phyloP scores from a whole-genome alignment of 2,329 filamentous ascomycete genomes.

The Diaporthe ampelina region DNA sequence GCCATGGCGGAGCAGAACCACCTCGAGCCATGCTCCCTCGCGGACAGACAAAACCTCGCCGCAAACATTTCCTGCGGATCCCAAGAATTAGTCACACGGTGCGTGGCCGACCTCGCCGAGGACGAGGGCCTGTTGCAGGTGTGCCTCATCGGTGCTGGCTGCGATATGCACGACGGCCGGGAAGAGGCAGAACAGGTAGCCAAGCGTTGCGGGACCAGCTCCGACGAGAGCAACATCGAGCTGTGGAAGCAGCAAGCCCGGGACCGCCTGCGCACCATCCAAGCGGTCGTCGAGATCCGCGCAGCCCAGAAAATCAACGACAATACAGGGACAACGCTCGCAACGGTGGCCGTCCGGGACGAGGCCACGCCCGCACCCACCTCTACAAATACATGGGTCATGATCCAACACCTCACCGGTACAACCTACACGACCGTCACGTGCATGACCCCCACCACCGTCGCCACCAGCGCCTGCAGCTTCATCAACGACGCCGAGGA shows the following conservation, averaged over 20 bases:
- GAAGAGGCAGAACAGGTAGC: slow-evolving; percentile 8
- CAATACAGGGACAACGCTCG: slow-evolving; percentile 4
- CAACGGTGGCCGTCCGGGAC: slow-evolving; percentile 1
- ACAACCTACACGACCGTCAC: slow-evolving; percentile 45
- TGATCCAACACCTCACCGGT: slow-evolving; percentile 44
- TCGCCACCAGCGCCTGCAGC: slow-evolving; percentile 56
- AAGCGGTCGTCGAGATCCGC: slow-evolving; percentile 1
- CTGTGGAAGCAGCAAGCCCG: neutral
- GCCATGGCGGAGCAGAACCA: slow-evolving; percentile 2
- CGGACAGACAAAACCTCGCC: neutral
- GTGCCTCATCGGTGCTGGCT: slow-evolving; percentile 34
- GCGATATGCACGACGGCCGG: slow-evolving; percentile 16
- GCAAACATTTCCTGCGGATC: slow-evolving; percentile 19
- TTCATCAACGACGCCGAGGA: slow-evolving; percentile 50
- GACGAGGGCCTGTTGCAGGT: slow-evolving; percentile 15
- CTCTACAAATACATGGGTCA: slow-evolving; percentile 37
- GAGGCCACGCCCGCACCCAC: slow-evolving; percentile 39
- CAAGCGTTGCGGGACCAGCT: neutral
- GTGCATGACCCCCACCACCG: slow-evolving; percentile 55
- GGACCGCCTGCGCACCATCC: neutral
- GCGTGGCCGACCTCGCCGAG: slow-evolving; percentile 17
- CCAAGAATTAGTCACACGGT: slow-evolving; percentile 3
- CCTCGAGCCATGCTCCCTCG: neutral
- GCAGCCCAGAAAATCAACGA: slow-evolving; percentile 33
- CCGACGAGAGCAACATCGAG: neutral